Base-by-base conservation (phyloP, 371 early-diverging fungal genomes). In the Umbelopsis sp. region DNA sequence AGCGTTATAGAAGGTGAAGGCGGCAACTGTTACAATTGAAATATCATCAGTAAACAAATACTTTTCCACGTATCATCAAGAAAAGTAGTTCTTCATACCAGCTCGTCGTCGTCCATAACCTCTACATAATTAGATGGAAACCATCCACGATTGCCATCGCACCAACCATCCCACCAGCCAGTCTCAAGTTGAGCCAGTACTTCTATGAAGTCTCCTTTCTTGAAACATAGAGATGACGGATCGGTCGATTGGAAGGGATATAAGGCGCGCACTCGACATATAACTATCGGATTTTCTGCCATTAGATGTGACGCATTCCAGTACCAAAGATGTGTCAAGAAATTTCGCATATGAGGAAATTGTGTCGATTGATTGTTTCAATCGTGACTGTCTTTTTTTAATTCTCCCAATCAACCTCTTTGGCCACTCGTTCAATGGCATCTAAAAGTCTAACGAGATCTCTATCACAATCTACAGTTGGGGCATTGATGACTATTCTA, bases 81-180 rank as follows among this genome's bases (percentile, higher is more conserved):
- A 18, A 0, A 6, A 10, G 7, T 16, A 6, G 4, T 57, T 37
- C 8, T 11, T 14, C 74, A 70, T 52, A 45, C 35, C 24, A 48
- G 75, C 44, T 82, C 77, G 63, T 76, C 74, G 25, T 74, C 72
- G 8, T 85, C 72, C 35, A 82, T 63, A 41, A 75, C 67, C 69
- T 82, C 77, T 14, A 91, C 89, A 73, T 89, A 94, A 71, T 93
- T 92, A 51, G 92, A 90, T 4, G 96, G 97, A 77, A 96, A 95
- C 96, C 95, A 96, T 18, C 95, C 96, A 52, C 88, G 83, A 57
- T 74, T 70, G 53, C 83, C 87, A 71, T 84, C 82, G 69, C 87
- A 80, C 81, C 78, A 77, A 44, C 93, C 94, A 73, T 96, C 93
- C 97, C 97, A 97, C 97, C 97, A 97, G 2, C 97, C 97, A 20